Evolutionary conservation across 306 rosid genomes (phyloP), one percentile per base, ranked within the genome.

Genomic region (Prunus mira): DNA sequence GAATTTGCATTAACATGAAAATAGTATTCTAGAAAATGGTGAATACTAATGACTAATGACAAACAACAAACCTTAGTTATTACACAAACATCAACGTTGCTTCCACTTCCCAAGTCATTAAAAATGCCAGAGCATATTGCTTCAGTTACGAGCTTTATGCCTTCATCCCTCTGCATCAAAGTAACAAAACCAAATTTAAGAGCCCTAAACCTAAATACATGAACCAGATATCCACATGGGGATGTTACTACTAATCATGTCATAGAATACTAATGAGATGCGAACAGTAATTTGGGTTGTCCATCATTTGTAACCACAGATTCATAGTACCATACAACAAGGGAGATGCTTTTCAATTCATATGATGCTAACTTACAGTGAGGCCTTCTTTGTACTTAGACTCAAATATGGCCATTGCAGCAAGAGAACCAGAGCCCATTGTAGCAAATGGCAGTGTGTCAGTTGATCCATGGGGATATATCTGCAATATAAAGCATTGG

Each of bases 21-120:
- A 8, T 65, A 34, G 43, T 45, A 84, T 56, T 49, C 49, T 13
- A 0, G n/a, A 57, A 62, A 63, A 73, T 32, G 34, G 66, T 13
- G 61, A 56, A 69, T 30, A 74, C 20, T 9, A 30, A 74, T 12
- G 45, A 74, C 20, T 9, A 30, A 74, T 12, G 45, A 71, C 52
- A 75, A 81, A 65, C 72, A 13, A 79, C 89, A 68, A 57, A 95
- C 99, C 97, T 90, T 95, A 77, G 99, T 95, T 77, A 95, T 92
- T 34, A 95, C 96, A 80, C 97, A 95, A 75, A 92, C 84, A 73
- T 95, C 99, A 25, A 95, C 97, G 57, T 95, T 92, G 82, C 97
- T 92, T 81, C 99, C 99, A 84, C 97, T 95, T 64, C 99, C 99
- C 89, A 95, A 81, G 82, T 95, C 99, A 79, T 92, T 95, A 67